A percentile compares a stretch with the other conserved stretches of the same genome.
These are phyloP conservation scores for Phylloporus arenicola DNA, from an alignment of 768 basidiomycete species.

Conservation along the genomic window DNA sequence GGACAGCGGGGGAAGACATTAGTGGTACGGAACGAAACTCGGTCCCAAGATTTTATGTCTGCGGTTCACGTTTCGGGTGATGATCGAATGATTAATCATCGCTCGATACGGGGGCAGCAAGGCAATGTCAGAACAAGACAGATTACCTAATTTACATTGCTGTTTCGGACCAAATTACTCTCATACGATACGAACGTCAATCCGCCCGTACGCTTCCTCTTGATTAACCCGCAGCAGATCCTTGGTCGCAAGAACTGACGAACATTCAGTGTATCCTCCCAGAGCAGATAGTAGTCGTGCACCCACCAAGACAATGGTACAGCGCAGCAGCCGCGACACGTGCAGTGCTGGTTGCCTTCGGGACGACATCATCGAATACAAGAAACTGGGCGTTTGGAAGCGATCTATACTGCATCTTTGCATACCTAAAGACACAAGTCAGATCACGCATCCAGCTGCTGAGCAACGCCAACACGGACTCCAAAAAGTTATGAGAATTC, in stretches of 20 bases:
- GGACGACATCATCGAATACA: constrained; percentile 62
- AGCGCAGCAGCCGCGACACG: constrained; percentile 79
- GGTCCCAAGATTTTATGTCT: constrained; percentile 3
- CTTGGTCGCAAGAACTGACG: constrained; percentile 71
- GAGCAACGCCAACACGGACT: constrained; percentile 40
- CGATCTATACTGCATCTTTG: constrained; percentile 66
- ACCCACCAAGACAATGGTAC: constrained; percentile 78
- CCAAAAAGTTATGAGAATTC: constrained; percentile 75
- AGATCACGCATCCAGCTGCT: constrained; percentile 2
- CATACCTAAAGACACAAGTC: constrained; percentile 47
- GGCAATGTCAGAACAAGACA: not conserved
- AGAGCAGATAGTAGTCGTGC: not conserved
- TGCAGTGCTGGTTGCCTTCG: constrained; percentile 57
- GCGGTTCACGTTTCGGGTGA: not conserved
- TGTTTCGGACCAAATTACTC: not conserved
- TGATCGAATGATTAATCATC: not conserved
- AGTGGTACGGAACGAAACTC: constrained; percentile 7
- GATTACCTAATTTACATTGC: not conserved
- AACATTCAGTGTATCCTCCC: not conserved
- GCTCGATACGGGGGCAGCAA: not conserved
- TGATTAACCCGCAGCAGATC: constrained; percentile 61
- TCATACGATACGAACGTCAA: constrained; percentile 40
- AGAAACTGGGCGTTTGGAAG: constrained; percentile 47
- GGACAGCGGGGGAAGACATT: constrained; percentile 58
- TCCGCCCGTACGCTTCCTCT: constrained; percentile 49